phyloP scores from a whole-genome alignment of 139 green algal species.

The Prasinococcaceae sp. region DNA sequence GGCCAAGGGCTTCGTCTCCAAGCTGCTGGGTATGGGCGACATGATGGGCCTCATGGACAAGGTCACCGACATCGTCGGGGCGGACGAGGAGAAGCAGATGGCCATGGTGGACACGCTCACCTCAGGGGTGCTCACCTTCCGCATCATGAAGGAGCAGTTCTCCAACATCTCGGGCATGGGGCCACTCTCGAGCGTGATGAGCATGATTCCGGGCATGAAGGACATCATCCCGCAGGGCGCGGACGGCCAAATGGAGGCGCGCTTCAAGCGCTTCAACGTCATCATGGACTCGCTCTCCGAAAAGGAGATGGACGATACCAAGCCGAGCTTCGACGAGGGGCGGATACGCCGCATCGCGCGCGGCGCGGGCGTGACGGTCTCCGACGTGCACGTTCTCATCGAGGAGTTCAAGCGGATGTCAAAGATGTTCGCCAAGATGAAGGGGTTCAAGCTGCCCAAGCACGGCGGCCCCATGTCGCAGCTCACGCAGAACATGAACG shows the following conservation, averaged over 20 bases:
- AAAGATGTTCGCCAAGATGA: conserved; percentile 76
- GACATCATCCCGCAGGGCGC: conserved; percentile 45
- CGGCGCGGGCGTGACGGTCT: conserved; percentile 10
- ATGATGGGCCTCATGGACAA: conserved; percentile 78
- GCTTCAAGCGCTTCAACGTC: conserved; percentile 82
- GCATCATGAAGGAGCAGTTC: conserved; percentile 93
- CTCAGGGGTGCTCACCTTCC: conserved; percentile 83
- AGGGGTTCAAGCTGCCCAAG: conserved; percentile 76
- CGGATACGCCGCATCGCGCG: conserved; percentile 24
- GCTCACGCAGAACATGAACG: conserved; percentile 29
- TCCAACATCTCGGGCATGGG: conserved; percentile 90
- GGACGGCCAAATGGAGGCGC: conserved; percentile 70
- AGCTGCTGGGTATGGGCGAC: conserved; percentile 84
- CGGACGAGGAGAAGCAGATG: conserved; percentile 41
- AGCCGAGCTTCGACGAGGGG: conserved; percentile 19
- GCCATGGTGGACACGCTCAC: conserved; percentile 80
- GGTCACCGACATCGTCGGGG: conserved; percentile 46
- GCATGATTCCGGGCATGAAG: conserved; percentile 86
- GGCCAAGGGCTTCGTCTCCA: conserved; percentile 81
- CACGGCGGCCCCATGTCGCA: conserved; percentile 54
- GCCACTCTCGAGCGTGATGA: conserved; percentile 82
- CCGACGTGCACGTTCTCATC: conserved; percentile 54
- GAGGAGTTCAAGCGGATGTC: conserved; percentile 81
- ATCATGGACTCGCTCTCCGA: conserved; percentile 98
- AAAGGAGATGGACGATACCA: conserved; percentile 31